phyloP scores from a whole-genome alignment of 2,329 filamentous ascomycete genomes.

The Esteya vermicola region DNA sequence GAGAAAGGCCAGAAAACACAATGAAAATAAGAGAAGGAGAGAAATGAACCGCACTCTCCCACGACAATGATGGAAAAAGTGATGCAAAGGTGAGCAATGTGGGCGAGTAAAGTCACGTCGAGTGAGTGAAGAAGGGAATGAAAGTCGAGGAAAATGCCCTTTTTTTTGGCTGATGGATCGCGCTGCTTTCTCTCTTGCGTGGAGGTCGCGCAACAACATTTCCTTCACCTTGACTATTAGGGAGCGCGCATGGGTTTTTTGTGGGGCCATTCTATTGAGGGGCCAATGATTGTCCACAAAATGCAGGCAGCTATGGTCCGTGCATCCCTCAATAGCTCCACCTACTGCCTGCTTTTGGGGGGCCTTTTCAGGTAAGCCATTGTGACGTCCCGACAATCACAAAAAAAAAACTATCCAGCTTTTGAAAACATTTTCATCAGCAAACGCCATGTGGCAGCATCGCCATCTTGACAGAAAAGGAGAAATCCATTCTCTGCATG shows the following conservation, averaged over 20 bases:
- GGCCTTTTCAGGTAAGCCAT: not conserved
- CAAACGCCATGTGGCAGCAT: not conserved
- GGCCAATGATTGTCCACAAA: not conserved
- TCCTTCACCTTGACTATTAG: not conserved
- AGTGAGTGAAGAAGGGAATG: not conserved
- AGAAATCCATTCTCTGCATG: no score
- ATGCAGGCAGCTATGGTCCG: not conserved
- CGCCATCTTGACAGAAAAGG: not conserved
- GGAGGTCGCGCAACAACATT: slow-evolving; percentile 2
- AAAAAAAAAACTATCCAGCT: no score
- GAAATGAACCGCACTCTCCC: not conserved
- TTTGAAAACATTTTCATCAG: no score
- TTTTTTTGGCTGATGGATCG: slow-evolving; percentile 1
- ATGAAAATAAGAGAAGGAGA: not conserved
- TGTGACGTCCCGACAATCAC: not conserved
- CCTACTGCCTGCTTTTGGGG: not conserved
- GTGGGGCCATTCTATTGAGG: no score
- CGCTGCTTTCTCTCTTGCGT: slow-evolving; percentile 3
- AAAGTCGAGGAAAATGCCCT: not conserved
- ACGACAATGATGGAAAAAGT: not conserved
- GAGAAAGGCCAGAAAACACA: not conserved
- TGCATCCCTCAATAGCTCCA: slow-evolving; percentile 2
- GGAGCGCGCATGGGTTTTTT: slow-evolving; percentile 1
- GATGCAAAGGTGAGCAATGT: not conserved
- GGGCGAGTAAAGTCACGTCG: no score